Conservation (phyloP, 805 yeast species). For the Cyberlindnera maritima region DNA sequence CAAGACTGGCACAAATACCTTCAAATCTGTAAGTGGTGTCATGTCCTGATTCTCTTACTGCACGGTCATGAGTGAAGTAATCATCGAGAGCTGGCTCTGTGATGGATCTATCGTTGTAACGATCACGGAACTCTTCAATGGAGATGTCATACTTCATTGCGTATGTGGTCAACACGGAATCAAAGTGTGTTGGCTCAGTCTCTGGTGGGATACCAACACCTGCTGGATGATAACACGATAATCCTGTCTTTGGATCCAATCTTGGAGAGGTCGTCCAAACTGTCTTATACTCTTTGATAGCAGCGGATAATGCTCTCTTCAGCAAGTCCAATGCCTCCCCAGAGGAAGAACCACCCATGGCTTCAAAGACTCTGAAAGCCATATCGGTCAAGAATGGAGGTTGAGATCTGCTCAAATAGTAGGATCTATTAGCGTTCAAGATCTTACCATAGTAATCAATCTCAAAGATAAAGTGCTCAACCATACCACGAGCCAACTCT, state of each 20-base stretch:
- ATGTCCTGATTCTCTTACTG: conserved; percentile 95
- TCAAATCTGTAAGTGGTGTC: conserved; percentile 91
- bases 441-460: conserved; percentile 89
- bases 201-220: conserved; percentile 97
- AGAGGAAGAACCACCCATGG: conserved; percentile 47
- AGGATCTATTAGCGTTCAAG: conserved; percentile 89
- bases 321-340: conserved; percentile 60
- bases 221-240: conserved; percentile 86
- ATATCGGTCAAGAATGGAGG: conserved; percentile 96
- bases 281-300: conserved; percentile 78
- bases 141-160: conserved; percentile 57
- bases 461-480: conserved; percentile 87
- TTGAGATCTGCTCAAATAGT: conserved; percentile 88
- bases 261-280: conserved; percentile 84
- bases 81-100: conserved; percentile 82
- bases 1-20: conserved; percentile 84
- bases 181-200: conserved; percentile 88
- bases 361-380: conserved; percentile 67
- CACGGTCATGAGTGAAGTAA: conserved; percentile 88
- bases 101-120: conserved; percentile 66
- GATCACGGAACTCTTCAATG: conserved; percentile 60
- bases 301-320: conserved; percentile 63
- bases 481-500: conserved; percentile 83
- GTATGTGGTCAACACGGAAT: conserved; percentile 64
- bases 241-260: conserved; percentile 66